Conservation (phyloP, 2,329 filamentous ascomycete species). For the Penicillium freii region DNA sequence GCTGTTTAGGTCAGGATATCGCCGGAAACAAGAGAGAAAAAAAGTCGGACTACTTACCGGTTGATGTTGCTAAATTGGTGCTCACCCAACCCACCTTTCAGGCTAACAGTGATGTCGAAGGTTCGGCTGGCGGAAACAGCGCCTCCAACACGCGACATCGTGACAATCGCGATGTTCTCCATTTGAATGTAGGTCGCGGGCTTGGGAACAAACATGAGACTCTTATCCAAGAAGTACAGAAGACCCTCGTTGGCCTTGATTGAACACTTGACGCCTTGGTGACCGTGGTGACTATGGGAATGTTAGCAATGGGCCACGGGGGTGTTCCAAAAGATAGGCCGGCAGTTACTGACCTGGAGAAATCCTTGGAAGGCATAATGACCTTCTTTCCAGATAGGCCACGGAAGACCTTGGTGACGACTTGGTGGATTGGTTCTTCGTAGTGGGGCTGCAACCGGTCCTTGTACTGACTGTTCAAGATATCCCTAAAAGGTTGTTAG, state of each 20-base stretch:
- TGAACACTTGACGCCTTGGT: conserved; percentile 97
- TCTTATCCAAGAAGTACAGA: conserved; percentile 94
- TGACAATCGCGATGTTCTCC: conserved; percentile 86
- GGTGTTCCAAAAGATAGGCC: background rate
- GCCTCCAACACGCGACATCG: conserved; percentile 92
- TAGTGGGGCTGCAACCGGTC: conserved; percentile 86
- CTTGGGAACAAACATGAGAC: conserved; percentile 98
- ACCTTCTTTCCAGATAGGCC: conserved; percentile 94
- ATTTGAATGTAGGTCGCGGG: conserved; percentile 96
- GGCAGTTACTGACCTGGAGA: conserved; percentile 59
- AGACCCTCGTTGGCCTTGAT: conserved; percentile 99
- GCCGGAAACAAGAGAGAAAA: background rate
- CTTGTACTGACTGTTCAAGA: conserved; percentile 81
- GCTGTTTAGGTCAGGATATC: conserved; percentile 37
- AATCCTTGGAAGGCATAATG: conserved; percentile 89
- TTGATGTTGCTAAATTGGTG: conserved; percentile 99
- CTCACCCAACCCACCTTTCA: conserved; percentile 83
- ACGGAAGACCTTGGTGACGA: conserved; percentile 92
- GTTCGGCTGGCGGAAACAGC: conserved; percentile 91
- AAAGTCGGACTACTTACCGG: conserved; percentile 50
- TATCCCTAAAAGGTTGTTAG: conserved; percentile 50
- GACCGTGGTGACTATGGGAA: conserved; percentile 68
- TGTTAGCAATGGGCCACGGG: conserved; percentile 18
- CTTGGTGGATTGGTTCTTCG: conserved; percentile 87
- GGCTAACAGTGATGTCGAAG: conserved; percentile 90